Conservation (phyloP, 306 rosid species). For the Ormosia semicastrata region DNA sequence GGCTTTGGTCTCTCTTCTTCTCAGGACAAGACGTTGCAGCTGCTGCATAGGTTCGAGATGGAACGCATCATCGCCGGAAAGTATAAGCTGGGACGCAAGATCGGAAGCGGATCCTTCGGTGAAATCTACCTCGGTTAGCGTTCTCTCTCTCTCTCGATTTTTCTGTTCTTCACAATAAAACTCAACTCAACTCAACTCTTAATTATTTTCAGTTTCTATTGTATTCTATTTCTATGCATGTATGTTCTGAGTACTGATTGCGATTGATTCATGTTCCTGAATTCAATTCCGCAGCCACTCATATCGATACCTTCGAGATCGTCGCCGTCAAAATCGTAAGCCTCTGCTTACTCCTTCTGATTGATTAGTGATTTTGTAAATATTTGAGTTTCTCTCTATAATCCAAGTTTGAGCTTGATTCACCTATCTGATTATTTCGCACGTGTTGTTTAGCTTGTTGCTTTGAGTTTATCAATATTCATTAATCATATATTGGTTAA, state of each 20-base stretch:
- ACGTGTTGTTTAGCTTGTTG: background rate
- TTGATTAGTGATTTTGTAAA: too few relatives aligned
- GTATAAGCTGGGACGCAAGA: slow-evolving; percentile 94
- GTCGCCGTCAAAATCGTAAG: slow-evolving; percentile 93
- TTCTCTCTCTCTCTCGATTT: background rate
- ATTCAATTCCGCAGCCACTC: slow-evolving; percentile 64
- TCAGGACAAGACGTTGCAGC: slow-evolving; percentile 5
- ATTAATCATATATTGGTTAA: background rate
- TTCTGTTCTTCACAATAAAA: background rate
- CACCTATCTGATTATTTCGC: background rate
- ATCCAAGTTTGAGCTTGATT: background rate
- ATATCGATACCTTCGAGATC: slow-evolving; percentile 85
- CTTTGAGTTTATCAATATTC: background rate
- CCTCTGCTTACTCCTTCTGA: background rate
- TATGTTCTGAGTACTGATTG: background rate
- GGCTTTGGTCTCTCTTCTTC: slow-evolving; percentile 26
- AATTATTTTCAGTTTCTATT: too few relatives aligned
- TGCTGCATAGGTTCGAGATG: slow-evolving; percentile 14
- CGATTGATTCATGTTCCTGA: slow-evolving; percentile 8
- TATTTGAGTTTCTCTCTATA: too few relatives aligned
- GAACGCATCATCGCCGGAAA: slow-evolving; percentile 66
- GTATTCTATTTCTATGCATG: too few relatives aligned
- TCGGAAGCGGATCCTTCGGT: slow-evolving; percentile 99
- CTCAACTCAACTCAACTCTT: background rate
- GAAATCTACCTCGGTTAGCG: slow-evolving; percentile 81